phyloP scores from a whole-genome alignment of 1,139 yeast species.

The Lodderomyces beijingensis region DNA sequence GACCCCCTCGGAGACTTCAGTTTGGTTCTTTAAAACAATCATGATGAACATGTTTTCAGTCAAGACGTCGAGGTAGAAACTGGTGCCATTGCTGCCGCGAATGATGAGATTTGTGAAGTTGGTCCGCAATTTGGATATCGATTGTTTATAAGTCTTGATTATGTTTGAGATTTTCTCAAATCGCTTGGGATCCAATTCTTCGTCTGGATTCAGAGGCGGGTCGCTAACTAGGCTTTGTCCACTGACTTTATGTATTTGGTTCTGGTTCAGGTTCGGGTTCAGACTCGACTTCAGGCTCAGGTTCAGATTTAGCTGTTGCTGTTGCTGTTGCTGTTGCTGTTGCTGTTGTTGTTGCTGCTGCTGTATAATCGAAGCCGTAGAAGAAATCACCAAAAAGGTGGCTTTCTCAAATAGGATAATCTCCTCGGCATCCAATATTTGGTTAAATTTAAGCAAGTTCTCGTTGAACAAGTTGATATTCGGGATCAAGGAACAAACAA shows the following conservation, averaged over 20 bases:
- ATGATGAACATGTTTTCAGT: conserved; percentile 74
- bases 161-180: conserved; percentile 93
- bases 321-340: conserved; percentile 3
- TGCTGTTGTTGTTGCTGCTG: conserved; percentile 15
- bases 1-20: conserved; percentile 9
- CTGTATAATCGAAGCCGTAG: conserved; percentile 47
- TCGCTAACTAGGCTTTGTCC: background rate
- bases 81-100: conserved; percentile 67
- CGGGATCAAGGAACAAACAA: conserved; percentile 91
- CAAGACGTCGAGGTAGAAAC: conserved; percentile 61
- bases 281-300: no score
- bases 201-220: conserved; percentile 9
- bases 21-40: conserved; percentile 53
- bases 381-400: conserved; percentile 84
- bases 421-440: conserved; percentile 80
- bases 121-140: conserved; percentile 82
- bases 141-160: conserved; percentile 90
- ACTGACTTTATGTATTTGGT: conserved; percentile 12
- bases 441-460: conserved; percentile 70
- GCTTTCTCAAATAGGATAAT: conserved; percentile 90
- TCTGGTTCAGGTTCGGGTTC: conserved; percentile 5
- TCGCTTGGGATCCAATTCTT: conserved; percentile 73
- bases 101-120: conserved; percentile 76
- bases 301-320: conserved; percentile 4
- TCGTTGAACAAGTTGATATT: conserved; percentile 80